Percentiles rank a stretch among this genome's conserved stretches.
Conservation (phyloP, 2,329 filamentous ascomycete species). For the Alternaria viburni region DNA sequence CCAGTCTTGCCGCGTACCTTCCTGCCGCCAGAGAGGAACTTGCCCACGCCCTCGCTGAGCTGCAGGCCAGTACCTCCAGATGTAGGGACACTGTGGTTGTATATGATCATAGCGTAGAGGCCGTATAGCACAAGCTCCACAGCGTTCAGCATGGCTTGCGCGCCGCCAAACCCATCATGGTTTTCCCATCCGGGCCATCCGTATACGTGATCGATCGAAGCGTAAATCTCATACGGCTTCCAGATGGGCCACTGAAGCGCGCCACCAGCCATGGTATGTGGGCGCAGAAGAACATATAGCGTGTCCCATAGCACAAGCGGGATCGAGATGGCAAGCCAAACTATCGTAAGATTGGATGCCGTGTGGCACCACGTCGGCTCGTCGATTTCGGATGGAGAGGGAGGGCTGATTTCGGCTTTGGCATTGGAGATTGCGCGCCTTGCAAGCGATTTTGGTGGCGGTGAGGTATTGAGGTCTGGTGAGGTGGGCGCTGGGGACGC, state of each 20-base stretch:
- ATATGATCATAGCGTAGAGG: conserved; percentile 65
- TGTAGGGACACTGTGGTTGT: conserved; percentile 44
- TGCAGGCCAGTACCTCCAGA: conserved; percentile 50
- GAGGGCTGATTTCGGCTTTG: conserved; percentile 17
- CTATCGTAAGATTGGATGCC: conserved; percentile 64
- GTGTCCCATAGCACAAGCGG: conserved; percentile 84
- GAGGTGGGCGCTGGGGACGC: conserved; percentile 38
- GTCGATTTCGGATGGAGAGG: conserved; percentile 27
- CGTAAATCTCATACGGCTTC: conserved; percentile 81
- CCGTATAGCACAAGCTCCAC: conserved; percentile 71
- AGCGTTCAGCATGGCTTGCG: conserved; percentile 73
- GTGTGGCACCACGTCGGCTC: conserved; percentile 62
- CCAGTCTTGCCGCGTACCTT: conserved; percentile 60
- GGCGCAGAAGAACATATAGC: conserved; percentile 78
- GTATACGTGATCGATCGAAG: conserved; percentile 79
- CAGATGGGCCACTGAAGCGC: conserved; percentile 74
- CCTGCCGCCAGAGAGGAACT: conserved; percentile 57
- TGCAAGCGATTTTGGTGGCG: conserved; percentile 22
- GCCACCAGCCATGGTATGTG: conserved; percentile 82
- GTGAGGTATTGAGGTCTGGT: conserved; percentile 24
- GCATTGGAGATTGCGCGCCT: conserved; percentile 35
- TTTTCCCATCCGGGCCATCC: conserved; percentile 73
- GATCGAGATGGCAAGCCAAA: conserved; percentile 77
- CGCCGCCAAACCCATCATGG: conserved; percentile 75
- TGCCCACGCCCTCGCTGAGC: conserved; percentile 47